Conservation (phyloP, 768 basidiomycete species). For the Termitomyces sp. region DNA sequence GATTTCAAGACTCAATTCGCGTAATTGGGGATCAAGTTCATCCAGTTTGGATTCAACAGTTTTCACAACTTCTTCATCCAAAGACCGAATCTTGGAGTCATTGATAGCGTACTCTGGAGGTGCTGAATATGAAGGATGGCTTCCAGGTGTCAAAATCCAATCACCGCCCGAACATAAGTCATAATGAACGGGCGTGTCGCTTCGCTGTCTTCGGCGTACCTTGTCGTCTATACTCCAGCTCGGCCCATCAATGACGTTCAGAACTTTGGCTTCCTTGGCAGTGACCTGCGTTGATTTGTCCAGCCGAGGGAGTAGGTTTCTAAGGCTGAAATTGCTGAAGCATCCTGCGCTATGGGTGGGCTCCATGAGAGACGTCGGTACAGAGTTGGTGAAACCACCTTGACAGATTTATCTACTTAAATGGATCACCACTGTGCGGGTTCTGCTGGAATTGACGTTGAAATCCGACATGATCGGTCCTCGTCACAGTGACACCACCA, state of each 20-base stretch:
- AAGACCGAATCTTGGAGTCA: constrained; percentile 11
- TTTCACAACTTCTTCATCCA: constrained; percentile 32
- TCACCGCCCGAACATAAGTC: constrained; percentile 14
- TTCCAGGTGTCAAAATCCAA: constrained; percentile 22
- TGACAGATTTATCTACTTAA: background rate
- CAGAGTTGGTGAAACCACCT: background rate
- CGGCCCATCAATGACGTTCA: background rate
- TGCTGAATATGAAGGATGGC: constrained; percentile 36
- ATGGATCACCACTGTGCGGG: background rate
- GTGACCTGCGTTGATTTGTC: background rate
- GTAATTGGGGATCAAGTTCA: constrained; percentile 43
- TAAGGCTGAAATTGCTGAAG: constrained; percentile 8
- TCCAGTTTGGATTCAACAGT: constrained; percentile 54
- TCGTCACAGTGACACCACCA: too few relatives aligned
- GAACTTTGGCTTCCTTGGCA: background rate
- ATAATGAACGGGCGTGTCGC: background rate
- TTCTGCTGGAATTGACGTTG: background rate
- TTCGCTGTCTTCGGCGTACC: background rate
- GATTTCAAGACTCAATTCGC: constrained; percentile 63
- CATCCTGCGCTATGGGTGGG: constrained; percentile 6
- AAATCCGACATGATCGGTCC: constrained; percentile 7
- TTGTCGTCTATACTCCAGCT: background rate
- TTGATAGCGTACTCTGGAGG: constrained; percentile 1
- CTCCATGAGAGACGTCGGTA: background rate
- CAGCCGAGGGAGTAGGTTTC: constrained; percentile 3